Base-by-base conservation (phyloP, 306 rosid genomes). In the Adenanthera pavonina region DNA sequence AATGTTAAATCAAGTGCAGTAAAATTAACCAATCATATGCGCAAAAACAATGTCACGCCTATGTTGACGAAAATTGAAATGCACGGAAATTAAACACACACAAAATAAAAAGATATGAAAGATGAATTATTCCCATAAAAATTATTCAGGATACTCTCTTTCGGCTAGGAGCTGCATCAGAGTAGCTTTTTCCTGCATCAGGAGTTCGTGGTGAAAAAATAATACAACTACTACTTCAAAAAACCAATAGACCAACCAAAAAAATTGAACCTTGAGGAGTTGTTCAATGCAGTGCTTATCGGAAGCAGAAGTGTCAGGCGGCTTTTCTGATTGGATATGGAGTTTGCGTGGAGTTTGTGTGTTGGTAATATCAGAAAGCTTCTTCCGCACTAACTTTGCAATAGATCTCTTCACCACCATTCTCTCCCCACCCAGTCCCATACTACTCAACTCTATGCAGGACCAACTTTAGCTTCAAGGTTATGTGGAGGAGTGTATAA, bases 341-440 rank as follows among this genome's bases (percentile, higher is more conserved):
- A 74, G 34, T 36, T 84, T 85, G 7, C 72, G 43, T 10, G 68
- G 52, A 41, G 75, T 15, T 79, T 81, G 89, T 62, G 84, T 75
- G 69, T 92, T 89, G 13, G 98, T 91, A 78, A 92, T 87, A 69
- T 95, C 98, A 7, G 97, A 89, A 12, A 95, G 89, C 77, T 89
- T 90, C 84, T 88, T 92, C 59, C 97, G 85, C 90, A 88, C 84
- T 49, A 85, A 77, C 81, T 82, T 89, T 53, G 92, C 92, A 3
- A 95, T 83, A 0, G 92, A 82, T 88, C 87, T 83, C 84, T 85
- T 90, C 12, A 89, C 79, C 92, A 86, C 82, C 94, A 88, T 87
- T 80, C 57, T 84, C 33, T 83, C 87, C 38, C 77, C 72, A 60
- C 41, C 80, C 83, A 56, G 75, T 69, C 41, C 80, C 84, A 51